These are phyloP conservation scores for Grammothele lineata DNA, from an alignment of 768 basidiomycete genomes.

Conservation along the genomic window DNA sequence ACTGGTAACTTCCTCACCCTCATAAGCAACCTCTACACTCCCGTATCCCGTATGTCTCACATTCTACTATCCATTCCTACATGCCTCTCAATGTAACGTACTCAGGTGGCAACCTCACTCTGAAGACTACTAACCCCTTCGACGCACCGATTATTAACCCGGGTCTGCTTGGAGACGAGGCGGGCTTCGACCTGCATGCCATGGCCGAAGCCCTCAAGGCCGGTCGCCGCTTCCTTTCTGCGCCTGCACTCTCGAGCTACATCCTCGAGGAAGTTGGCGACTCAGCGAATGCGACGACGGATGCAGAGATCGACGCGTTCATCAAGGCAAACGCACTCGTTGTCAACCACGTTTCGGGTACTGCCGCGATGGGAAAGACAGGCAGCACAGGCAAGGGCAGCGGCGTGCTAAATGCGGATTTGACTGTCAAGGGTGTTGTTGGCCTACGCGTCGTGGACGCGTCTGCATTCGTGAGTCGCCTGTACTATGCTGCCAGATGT, in stretches of 20 bases:
- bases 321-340: background rate
- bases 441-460: constrained; percentile 6
- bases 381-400: background rate
- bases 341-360: background rate
- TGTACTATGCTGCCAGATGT: too few species aligned
- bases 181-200: constrained; percentile 21
- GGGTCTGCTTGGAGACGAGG: constrained; percentile 11
- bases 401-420: background rate
- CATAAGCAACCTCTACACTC: background rate
- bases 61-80: background rate
- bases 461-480: constrained; percentile 2
- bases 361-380: background rate
- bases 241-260: constrained; percentile 8
- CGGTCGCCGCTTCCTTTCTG: background rate
- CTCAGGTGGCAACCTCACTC: constrained; percentile 6
- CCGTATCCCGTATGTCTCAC: background rate
- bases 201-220: constrained; percentile 13
- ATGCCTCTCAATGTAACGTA: background rate
- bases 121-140: constrained; percentile 38
- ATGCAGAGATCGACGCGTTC: constrained; percentile 1
- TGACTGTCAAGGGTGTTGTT: background rate
- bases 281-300: background rate
- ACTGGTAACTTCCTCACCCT: constrained; percentile 2
- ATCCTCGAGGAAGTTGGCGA: background rate
- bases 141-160: constrained; percentile 27